A percentile compares a stretch with the other conserved stretches of the same genome.
Conservation (phyloP, 169 alveolate species). For the Theileria orientalis region DNA sequence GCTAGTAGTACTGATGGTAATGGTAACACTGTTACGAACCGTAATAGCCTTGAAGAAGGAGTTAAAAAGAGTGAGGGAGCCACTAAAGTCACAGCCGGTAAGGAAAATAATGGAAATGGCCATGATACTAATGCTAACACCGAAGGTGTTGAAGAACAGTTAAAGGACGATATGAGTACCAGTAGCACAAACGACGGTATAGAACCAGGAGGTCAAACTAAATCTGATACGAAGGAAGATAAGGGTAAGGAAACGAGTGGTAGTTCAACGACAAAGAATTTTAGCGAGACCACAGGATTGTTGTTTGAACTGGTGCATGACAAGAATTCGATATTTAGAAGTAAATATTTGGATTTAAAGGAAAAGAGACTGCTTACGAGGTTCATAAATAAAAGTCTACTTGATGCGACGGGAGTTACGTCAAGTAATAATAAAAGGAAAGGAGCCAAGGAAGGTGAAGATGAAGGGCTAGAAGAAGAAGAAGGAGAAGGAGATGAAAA, state of each 20-base stretch:
- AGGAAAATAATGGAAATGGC: slow-evolving; percentile 14
- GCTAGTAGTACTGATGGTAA: background rate
- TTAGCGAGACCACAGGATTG: background rate
- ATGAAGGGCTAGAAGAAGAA: background rate
- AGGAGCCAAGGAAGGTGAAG: background rate
- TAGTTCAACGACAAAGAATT: background rate
- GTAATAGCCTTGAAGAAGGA: background rate
- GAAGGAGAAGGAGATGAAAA: background rate
- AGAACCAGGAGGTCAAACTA: no score
- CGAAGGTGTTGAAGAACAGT: background rate
- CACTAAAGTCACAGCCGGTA: slow-evolving; percentile 1
- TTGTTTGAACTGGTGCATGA: slow-evolving; percentile 3
- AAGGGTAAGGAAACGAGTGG: background rate
- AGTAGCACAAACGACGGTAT: no score
- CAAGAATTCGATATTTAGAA: slow-evolving; percentile 34
- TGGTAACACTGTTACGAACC: background rate
- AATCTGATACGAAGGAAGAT: background rate
- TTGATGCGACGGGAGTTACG: background rate
- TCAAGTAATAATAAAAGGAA: background rate
- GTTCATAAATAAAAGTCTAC: background rate
- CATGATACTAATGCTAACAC: background rate
- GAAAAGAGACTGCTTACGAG: slow-evolving; percentile 45
- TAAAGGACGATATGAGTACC: background rate
- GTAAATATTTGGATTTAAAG: slow-evolving; percentile 20
- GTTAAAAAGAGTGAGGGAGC: background rate